phyloP scores from a whole-genome alignment of 75 land plant genomes.

The Picea sitchensis region DNA sequence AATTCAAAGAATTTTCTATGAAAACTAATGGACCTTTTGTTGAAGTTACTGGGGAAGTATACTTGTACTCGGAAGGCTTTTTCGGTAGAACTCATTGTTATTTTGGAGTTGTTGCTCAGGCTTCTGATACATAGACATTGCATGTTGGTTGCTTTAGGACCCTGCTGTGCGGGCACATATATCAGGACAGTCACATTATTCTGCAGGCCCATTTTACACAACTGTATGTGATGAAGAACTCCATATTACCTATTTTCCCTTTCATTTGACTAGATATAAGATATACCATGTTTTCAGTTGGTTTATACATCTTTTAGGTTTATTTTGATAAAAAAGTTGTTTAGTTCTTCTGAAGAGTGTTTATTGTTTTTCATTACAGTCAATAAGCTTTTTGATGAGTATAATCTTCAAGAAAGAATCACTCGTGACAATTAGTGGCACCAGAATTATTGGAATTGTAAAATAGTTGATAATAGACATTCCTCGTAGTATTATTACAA shows the following conservation, averaged over 20 bases:
- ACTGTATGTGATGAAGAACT: not conserved
- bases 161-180: constrained; percentile 7
- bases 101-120: not conserved
- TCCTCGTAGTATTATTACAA: no score
- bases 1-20: not conserved
- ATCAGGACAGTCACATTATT: not conserved
- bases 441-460: no score
- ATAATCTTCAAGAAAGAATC: no score
- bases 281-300: not conserved
- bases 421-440: no score
- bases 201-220: constrained; percentile 6
- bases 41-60: not conserved
- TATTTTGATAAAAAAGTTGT: not conserved
- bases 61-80: not conserved
- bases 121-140: not conserved
- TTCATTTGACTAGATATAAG: not conserved
- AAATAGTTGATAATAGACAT: no score
- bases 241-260: not conserved
- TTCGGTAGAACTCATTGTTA: not conserved
- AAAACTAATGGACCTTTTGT: not conserved
- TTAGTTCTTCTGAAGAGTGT: no score
- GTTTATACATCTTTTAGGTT: not conserved
- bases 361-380: no score
- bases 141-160: constrained; percentile 1
- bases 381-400: no score